These are phyloP conservation scores for Penicillium sp. DNA, from an alignment of 2,329 filamentous ascomycete genomes.

Conservation along the genomic window DNA sequence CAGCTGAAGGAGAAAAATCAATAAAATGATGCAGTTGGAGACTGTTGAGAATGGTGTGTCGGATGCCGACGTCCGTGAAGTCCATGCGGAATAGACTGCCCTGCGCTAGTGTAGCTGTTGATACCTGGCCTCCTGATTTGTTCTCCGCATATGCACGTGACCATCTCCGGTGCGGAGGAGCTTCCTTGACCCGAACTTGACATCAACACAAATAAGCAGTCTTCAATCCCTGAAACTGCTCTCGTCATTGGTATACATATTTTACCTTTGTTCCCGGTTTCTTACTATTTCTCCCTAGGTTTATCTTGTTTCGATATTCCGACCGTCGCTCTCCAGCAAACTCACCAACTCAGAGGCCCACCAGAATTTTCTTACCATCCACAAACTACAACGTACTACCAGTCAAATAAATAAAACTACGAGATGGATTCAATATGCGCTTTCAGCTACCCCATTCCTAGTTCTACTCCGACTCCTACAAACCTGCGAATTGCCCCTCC, in stretches of 20 bases:
- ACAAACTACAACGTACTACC: slow-evolving; percentile 69
- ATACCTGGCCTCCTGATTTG: slow-evolving; percentile 28
- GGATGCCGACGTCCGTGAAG: slow-evolving; percentile 45
- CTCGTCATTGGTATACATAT: not conserved
- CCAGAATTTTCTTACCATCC: slow-evolving; percentile 94
- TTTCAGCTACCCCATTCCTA: not conserved
- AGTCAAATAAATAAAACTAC: slow-evolving; percentile 88
- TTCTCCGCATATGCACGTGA: slow-evolving; percentile 26
- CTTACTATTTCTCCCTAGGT: slow-evolving; percentile 11
- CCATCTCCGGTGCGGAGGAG: slow-evolving; percentile 15
- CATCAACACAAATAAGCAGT: not conserved
- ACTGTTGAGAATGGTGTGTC: slow-evolving; percentile 45
- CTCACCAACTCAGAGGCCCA: slow-evolving; percentile 99
- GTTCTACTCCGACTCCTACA: slow-evolving; percentile 52
- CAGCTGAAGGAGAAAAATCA: slow-evolving; percentile 51
- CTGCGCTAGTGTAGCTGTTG: slow-evolving; percentile 13
- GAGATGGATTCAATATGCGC: slow-evolving; percentile 55
- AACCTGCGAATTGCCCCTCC: slow-evolving; percentile 98
- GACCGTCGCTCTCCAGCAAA: slow-evolving; percentile 63
- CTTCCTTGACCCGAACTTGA: not conserved
- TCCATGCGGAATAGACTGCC: slow-evolving; percentile 31
- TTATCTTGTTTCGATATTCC: slow-evolving; percentile 1
- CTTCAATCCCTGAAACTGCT: not conserved
- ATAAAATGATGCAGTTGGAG: slow-evolving; percentile 53
- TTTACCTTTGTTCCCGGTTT: slow-evolving; percentile 21